Evolutionary conservation across 345 rosid genomes (phyloP), one percentile per base, ranked within the genome.

Genomic region (Populus ilicifolia): DNA sequence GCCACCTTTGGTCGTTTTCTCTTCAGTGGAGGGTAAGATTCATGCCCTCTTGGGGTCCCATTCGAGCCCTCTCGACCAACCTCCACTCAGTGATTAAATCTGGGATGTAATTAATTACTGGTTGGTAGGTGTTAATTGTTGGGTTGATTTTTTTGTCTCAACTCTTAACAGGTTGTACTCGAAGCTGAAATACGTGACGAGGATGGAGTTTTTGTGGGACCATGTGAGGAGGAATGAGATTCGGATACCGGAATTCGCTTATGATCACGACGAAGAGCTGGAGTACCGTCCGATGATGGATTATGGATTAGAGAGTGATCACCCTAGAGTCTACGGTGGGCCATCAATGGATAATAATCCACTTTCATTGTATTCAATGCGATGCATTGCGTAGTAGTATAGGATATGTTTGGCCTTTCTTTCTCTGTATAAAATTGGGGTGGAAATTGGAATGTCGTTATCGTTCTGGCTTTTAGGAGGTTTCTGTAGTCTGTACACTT

Each of bases 241-340:
- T 25, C 88, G 83, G 82, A 71, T 92, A 54, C 96, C 96, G 8
- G 90, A 83, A 71, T 91, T 85, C 43, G 92, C 82, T 77, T 74
- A 79, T 33, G 94, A 90, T 21, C 85, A 90, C 38, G 96, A 92
- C 5, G 84, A 85, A 29, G 84, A 87, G 75, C 41, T 85, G 75
- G 94, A 90, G 74, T 75, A 69, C 74, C 86, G 85, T 46, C 87
- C 87, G 56, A 43, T 82, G 74, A 77, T 73, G 75, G 88, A 87
- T 74, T 89, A 88, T 65, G 97, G 92, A 56, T 76, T 87, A 75
- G 97, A 91, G 73, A 89, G 93, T 4, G 97, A 91, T 71, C 84
- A 85, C 65, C 92, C 88, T 0, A 78, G 91, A 73, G 75, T 78
- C 56, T 79, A 75, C 70, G 23, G 75, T 33, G 80, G 74, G 2